Evolutionary conservation across 2,329 filamentous ascomycete genomes (phyloP), one percentile per base, ranked within the genome.

Genomic region (Arachnomyces sp.): DNA sequence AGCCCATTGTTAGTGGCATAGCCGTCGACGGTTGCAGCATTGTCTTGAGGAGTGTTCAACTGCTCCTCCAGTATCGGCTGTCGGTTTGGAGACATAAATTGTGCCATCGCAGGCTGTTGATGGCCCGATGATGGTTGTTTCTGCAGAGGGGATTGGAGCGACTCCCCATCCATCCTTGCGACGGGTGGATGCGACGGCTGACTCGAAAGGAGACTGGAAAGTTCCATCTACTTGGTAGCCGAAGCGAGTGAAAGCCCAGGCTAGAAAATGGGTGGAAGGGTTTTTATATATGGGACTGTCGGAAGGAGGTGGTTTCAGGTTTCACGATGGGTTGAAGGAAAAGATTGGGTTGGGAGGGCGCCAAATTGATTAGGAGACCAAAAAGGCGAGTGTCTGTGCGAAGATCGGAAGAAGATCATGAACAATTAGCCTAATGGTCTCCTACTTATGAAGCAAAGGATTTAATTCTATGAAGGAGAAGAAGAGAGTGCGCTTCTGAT

Each of bases 41-140:
- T 55, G 45, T 61, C 59, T 45, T 55, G 50, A 46, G 57, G 55
- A 47, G 53, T 55, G 44, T 54, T 50, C 51, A 51, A 57, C 46
- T 57, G 54, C 50, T 60, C 60, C 48, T 58, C 50, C 42, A 55
- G 54, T 47, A 55, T 47, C 48, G 52, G 47, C 50, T 62, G 60
- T 55, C 64, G 63, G 36, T 40, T 35, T 29, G 47, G 43, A 37
- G 47, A 44, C 52, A 47, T 44, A 50, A 44, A 59, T 50, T 44
- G 44, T 44, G 44, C 21, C 21, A 47, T 47, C 51, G 37, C 43
- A 52, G 52, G 50, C 48, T 54, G 48, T 48, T 59, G 50, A 51
- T 59, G 46, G 52, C 54, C 52, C 40, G 49, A 56, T 47, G 49
- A 52, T 49, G 50, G 46, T 50, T 56, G 59, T 54, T 50, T 13